Base-by-base conservation (phyloP, 108 stramenopile genomes). In the Fistulifera pelliculosa region DNA sequence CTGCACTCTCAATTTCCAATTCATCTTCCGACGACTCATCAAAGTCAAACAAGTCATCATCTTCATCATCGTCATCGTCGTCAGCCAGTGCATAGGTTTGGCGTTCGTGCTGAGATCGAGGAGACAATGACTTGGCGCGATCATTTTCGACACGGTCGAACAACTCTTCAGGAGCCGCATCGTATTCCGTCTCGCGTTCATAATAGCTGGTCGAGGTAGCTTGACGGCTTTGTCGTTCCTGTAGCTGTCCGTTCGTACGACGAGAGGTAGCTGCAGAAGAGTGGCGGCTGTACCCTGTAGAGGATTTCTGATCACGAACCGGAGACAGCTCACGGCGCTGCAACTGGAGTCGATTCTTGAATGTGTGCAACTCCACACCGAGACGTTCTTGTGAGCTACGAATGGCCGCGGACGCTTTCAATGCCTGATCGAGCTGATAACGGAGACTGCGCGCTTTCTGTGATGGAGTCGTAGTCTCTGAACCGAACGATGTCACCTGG, bases 401-500 rank as follows among this genome's bases (percentile, higher is more conserved):
- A 35, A 76, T 70, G 5, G 55, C 65, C 16, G 25, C 59, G 24
- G 67, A 68, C 12, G 69, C 59, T 55, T 63, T 44, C 38, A 76
- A 44, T 13, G 69, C 74, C 38, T 70, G 58, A 31, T 76, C 65
- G 17, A 76, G 54, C 55, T 76, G 74, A 4, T 38, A 19, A 13
- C 69, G 60, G 40, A 76, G 43, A 15, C 70, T 65, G 13, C 69
- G 68, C 1, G 74, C 74, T 51, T 70, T 76, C 44, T 65, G 60
- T 0, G 67, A 68, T 43, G 74, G 74, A 13, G 74, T 69, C 27
- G 64, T 42, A 12, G 54, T 25, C 21, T 38, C 38, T 2, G 56
- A 57, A 2, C 56, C 56, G 19, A 40, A 40, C 1, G 56, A 57
- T 18, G 17, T 43, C 15, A 28, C 16, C 15, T 11, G 25, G 2